Base-by-base conservation (phyloP, 768 basidiomycete genomes). In the Floccularia luteovirens region DNA sequence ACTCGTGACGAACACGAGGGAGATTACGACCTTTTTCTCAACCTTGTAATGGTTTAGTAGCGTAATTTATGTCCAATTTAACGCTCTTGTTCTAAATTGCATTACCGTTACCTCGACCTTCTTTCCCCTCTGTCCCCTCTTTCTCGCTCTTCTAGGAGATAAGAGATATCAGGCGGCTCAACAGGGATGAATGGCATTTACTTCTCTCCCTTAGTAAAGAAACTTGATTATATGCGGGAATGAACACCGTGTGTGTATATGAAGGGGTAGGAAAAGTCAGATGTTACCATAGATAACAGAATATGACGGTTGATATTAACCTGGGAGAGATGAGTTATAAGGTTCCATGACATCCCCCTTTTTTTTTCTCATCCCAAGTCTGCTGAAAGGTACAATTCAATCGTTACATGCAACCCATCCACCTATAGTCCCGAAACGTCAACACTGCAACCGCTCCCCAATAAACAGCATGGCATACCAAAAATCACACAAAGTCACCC, bases 331-430 rank as follows among this genome's bases (percentile, higher is more conserved):
- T 80, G 79, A 2, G 77, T 82, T 30, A 81, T 66, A n/a, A 0
- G 81, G 81, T 51, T 83, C 79, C 78, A 82, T 82, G 3, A 79
- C 56, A 47, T 82, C 79, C 74, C 72, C 69, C 52, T n/a, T 34
- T 4, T 27, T 16, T 11, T 8, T 8, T 34, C 33, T 30, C 27
- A 10, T n/a, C 7, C 7, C 20, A 7, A 34, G 33, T n/a, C 13
- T 8, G 33, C 33, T n/a, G 7, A 34, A 34, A 19, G 16, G n/a
- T n/a, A n/a, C n/a, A n/a, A n/a, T n/a, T n/a, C n/a, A n/a, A n/a
- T n/a, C n/a, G 8, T 23, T n/a, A 41, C n/a, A 45, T 31, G 24
- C 7, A 3, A 50, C 59, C 38, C 41, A 72, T n/a, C 71, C 72
- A 76, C 12, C 74, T 72, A 41, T 58, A 69, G 48, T 81, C 75